These are phyloP conservation scores for Myriosclerotinia duriaeana DNA, from an alignment of 2,329 filamentous ascomycete genomes.

Conservation along the genomic window DNA sequence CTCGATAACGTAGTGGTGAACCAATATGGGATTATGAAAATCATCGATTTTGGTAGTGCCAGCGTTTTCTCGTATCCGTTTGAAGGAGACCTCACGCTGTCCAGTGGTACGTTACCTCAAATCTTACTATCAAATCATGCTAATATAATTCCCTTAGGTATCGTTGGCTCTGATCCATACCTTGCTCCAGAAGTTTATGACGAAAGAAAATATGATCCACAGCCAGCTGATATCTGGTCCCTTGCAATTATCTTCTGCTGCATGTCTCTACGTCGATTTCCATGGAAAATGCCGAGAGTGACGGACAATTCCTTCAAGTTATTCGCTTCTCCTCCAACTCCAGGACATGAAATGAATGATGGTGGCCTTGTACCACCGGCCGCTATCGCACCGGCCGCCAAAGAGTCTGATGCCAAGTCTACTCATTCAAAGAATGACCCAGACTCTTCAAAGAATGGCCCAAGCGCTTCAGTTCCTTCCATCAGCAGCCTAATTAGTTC, in stretches of 20 bases:
- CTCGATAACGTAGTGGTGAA: slow-evolving; percentile 98
- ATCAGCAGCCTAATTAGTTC: slow-evolving; percentile 6
- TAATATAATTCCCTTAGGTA: slow-evolving; percentile 50
- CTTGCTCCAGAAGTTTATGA: slow-evolving; percentile 96
- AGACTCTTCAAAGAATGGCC: neutral
- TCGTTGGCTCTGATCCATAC: slow-evolving; percentile 88
- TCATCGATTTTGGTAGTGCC: slow-evolving; percentile 97
- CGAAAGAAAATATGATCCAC: slow-evolving; percentile 86
- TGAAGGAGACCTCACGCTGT: slow-evolving; percentile 80
- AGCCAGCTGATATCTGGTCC: slow-evolving; percentile 95
- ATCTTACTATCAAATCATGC: neutral
- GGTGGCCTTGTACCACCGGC: slow-evolving; percentile 26
- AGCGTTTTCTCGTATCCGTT: slow-evolving; percentile 98
- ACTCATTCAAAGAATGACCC: slow-evolving; percentile 1
- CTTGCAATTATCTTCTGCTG: slow-evolving; percentile 98
- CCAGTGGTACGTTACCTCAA: slow-evolving; percentile 64
- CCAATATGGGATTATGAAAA: slow-evolving; percentile 96
- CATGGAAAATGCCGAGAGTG: slow-evolving; percentile 91
- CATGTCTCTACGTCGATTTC: slow-evolving; percentile 93
- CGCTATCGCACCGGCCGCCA: neutral
- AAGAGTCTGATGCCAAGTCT: slow-evolving; percentile 18
- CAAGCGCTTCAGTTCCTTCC: neutral
- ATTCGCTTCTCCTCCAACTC: slow-evolving; percentile 82
- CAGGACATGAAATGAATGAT: slow-evolving; percentile 50
- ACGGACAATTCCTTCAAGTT: slow-evolving; percentile 94